Evolutionary conservation across 2,329 filamentous ascomycete species (phyloP), one percentile per base, ranked within the genome.

Genomic region (Colletotrichum higginsianum): DNA sequence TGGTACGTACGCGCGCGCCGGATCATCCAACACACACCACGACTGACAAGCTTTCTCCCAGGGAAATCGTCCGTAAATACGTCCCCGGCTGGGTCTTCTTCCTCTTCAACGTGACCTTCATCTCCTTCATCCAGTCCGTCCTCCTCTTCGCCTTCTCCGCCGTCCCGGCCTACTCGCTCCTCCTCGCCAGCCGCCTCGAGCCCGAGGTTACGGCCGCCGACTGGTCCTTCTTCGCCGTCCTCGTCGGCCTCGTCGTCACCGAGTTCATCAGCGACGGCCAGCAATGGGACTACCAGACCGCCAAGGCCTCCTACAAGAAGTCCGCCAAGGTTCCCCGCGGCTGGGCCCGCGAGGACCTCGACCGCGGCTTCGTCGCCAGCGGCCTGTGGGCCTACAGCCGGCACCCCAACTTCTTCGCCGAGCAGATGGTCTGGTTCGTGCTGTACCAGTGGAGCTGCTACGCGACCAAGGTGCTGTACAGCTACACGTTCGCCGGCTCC

Each of bases 391-490:
- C 91, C 0, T 95, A 92, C 85, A 96, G 93, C 76, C 89, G 96
- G 56, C 97, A 99, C 81, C 96, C 96, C 58, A 99, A 99, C 82
- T 99, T 98, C 79, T 90, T 93, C 6, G 94, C 94, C 6, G 96
- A 99, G 83, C 96, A 98, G 83, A 86, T 91, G 40, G 91, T 98
- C 77, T 99, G 96, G 96, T 87, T 97, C 65, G 84, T 91, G 11
- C 82, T 98, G 63, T 98, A 98, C 81, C 89, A 94, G 78, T 99
- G 96, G 96, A 90, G 89, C 75, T 96, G 93, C 81, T 92, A 90
- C 79, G 88, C 91, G 66, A 93, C 92, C 42, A 88, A 91, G 66
- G 90, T 87, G 2, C 85, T 92, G 52, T 91, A 92, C 79, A 96
- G 93, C 82, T 99, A 95, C 94, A 91, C 93, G 1, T 90, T 89